Evolutionary conservation across 805 yeast species (phyloP), one percentile per base, ranked within the genome.

Genomic region (Candida mattraensis): DNA sequence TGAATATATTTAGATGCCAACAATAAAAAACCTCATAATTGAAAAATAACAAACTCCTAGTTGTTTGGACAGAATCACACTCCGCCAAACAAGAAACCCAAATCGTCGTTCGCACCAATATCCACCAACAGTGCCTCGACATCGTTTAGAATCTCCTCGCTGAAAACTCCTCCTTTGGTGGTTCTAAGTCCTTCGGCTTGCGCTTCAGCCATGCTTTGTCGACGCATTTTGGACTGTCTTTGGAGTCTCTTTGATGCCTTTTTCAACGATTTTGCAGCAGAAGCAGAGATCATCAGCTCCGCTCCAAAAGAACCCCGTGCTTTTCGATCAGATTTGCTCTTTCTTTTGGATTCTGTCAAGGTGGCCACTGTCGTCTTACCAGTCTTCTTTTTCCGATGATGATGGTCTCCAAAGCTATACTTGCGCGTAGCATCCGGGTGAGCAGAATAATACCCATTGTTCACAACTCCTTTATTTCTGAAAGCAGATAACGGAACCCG

Each of bases 401-500:
- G 29, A 20, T 43, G 47, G 18, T 51, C 56, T 21, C 44, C 41
- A 32, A 53, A 54, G 2, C 57, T 47, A 27, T 50, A 56, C 41
- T 45, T 50, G 21, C 56, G 36, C 9, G 56, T 44, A 12, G 51
- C 49, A 28, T 42, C 47, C 10, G 41, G 38, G 30, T 43, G 44
- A 8, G 44, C 35, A 22, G 42, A 23, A 28, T 37, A 38, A 12
- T 40, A 42, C 11, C 44, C 39, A 23, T 47, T 48, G 26, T 52
- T 48, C 11, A 60, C 43, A 12, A 76, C 60, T 9, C 84, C 83
- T 53, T 87, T 83, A 62, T 87, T 89, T 54, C 98, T 69, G 59
- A 91, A 91, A 1, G 97, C 97, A 2, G 94, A 85, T 25, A 89
- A 63, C 3, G 97, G 97, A 7, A 87, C 80, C 37, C 70, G 70